Evolutionary conservation across 2,329 filamentous ascomycete species (phyloP).

Genomic region (Teratosphaeria nubilosa): DNA sequence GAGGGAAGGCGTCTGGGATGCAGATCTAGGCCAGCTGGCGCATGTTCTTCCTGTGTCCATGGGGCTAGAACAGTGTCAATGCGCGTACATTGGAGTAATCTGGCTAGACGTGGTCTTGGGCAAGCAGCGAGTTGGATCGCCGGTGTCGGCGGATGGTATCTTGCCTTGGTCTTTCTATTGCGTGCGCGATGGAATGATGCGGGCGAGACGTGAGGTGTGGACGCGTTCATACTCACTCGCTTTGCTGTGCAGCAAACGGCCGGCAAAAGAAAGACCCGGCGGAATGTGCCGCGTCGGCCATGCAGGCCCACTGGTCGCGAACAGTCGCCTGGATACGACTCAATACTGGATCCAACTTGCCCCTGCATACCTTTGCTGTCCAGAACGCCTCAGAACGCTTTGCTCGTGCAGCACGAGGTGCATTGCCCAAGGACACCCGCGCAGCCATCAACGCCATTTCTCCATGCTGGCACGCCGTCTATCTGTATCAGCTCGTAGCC

Average conservation of each 20-base stretch:
- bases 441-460: background rate
- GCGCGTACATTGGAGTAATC: background rate
- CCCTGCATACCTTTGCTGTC: background rate
- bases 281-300: background rate
- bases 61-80: background rate
- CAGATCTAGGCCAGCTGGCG: background rate
- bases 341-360: background rate
- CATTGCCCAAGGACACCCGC: background rate
- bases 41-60: background rate
- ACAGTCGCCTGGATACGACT: background rate
- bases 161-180: background rate
- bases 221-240: background rate
- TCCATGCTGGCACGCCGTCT: background rate
- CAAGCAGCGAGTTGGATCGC: background rate
- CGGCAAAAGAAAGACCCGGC: background rate
- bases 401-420: background rate
- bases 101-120: background rate
- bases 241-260: background rate
- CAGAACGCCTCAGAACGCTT: background rate
- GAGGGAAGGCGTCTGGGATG: too few relatives aligned
- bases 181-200: background rate
- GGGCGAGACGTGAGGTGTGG: background rate
- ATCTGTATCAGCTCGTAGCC: background rate
- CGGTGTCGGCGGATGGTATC: background rate
- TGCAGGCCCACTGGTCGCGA: background rate